These are phyloP conservation scores for Citrus australasica DNA, from an alignment of 345 rosid species.

Conservation along the genomic window DNA sequence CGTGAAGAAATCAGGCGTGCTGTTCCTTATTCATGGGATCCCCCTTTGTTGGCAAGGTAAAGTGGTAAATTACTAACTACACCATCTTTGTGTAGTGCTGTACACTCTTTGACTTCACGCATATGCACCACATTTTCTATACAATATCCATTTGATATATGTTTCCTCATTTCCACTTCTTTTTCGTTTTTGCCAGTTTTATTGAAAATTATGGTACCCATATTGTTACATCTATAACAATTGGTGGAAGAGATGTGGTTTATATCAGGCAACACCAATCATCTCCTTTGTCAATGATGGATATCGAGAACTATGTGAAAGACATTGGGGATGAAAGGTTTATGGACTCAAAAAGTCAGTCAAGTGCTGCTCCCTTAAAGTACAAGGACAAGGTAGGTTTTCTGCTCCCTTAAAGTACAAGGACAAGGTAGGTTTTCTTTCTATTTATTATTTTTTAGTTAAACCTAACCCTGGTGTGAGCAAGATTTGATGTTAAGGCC, in stretches of 20 bases:
- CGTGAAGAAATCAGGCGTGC: slow-evolving; percentile 64
- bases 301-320: slow-evolving; percentile 72
- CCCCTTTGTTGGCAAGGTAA: slow-evolving; percentile 93
- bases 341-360: slow-evolving; percentile 53
- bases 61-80: slow-evolving; percentile 33
- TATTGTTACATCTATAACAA: slow-evolving; percentile 82
- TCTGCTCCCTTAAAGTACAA: slow-evolving; percentile 72
- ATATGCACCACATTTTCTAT: background rate
- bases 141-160: background rate
- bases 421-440: slow-evolving; percentile 63
- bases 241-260: slow-evolving; percentile 97
- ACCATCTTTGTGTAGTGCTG: background rate
- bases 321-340: slow-evolving; percentile 77
- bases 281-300: slow-evolving; percentile 60
- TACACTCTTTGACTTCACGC: background rate
- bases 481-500: background rate
- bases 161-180: slow-evolving; percentile 21
- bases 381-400: slow-evolving; percentile 87
- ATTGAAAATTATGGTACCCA: slow-evolving; percentile 87
- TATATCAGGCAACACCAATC: slow-evolving; percentile 91
- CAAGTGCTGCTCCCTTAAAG: slow-evolving; percentile 65
- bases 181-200: slow-evolving; percentile 46
- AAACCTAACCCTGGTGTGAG: background rate
- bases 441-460: background rate
- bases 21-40: slow-evolving; percentile 97